Percentiles rank a stretch among this genome's conserved stretches.
These are phyloP conservation scores for Daldinia eschscholtzii DNA, from an alignment of 2,329 filamentous ascomycete species.

Conservation along the genomic window DNA sequence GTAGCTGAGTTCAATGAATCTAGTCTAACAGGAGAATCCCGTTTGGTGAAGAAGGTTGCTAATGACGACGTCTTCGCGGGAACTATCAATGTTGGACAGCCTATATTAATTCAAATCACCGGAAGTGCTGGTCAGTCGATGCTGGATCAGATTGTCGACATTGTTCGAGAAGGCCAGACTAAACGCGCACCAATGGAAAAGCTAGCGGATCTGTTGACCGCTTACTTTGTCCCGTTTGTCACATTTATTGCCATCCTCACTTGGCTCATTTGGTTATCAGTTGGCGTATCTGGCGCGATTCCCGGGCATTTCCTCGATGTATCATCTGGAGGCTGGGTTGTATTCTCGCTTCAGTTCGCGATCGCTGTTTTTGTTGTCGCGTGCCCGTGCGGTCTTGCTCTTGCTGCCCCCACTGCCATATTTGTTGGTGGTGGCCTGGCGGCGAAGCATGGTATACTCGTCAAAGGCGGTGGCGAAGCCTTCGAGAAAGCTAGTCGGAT, in stretches of 20 bases:
- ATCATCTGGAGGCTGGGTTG: conserved; percentile 72
- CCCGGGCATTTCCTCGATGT: conserved; percentile 68
- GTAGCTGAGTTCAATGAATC: conserved; percentile 86
- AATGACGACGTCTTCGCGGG: conserved; percentile 78
- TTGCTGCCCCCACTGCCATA: conserved; percentile 87
- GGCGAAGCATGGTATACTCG: conserved; percentile 82
- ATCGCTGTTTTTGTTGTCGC: conserved; percentile 90
- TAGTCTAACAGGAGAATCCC: conserved; percentile 85
- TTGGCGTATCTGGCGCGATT: conserved; percentile 71
- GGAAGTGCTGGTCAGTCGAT: conserved; percentile 77
- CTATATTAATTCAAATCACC: conserved; percentile 73
- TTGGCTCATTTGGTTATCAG: conserved; percentile 77
- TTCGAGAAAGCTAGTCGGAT: conserved; percentile 86
- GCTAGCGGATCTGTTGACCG: conserved; percentile 78
- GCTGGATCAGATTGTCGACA: conserved; percentile 83
- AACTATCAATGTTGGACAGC: conserved; percentile 77
- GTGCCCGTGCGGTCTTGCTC: conserved; percentile 84
- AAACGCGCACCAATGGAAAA: conserved; percentile 81
- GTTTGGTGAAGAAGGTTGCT: conserved; percentile 70
- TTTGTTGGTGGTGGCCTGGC: conserved; percentile 86
- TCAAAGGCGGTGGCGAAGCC: conserved; percentile 86
- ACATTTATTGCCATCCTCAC: conserved; percentile 76
- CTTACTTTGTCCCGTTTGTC: conserved; percentile 81
- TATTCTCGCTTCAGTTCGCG: conserved; percentile 84
- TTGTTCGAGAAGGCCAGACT: conserved; percentile 82